phyloP scores from a whole-genome alignment of 306 rosid species.

The Pterocarpus macrocarpus region DNA sequence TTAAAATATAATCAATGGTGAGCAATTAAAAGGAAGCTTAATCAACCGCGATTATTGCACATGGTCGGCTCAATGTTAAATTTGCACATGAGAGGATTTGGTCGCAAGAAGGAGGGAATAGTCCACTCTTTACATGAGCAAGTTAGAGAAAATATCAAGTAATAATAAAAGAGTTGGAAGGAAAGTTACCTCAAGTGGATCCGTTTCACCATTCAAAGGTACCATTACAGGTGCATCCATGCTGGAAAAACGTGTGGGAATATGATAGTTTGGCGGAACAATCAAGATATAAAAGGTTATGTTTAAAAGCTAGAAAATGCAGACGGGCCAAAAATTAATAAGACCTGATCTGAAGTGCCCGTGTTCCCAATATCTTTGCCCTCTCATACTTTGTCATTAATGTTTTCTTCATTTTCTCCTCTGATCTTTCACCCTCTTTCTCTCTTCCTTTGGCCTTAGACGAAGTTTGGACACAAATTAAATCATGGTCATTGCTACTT shows the following conservation, averaged over 20 bases:
- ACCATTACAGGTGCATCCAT: conserved; percentile 9
- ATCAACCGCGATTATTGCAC: too few species aligned
- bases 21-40: too few species aligned
- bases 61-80: too few species aligned
- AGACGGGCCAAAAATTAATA: background rate
- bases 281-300: background rate
- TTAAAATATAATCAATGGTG: too few species aligned
- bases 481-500: background rate
- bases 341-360: conserved; percentile 1
- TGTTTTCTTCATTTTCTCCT: background rate
- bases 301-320: background rate
- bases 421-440: background rate
- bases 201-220: background rate
- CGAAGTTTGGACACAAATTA: background rate
- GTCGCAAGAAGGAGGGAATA: too few species aligned
- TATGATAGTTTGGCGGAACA: background rate
- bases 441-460: background rate
- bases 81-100: too few species aligned
- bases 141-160: background rate
- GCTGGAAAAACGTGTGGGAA: background rate
- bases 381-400: background rate
- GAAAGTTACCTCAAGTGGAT: conserved; percentile 14
- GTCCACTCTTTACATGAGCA: background rate
- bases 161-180: background rate
- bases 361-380: background rate